phyloP scores from a whole-genome alignment of 1,284 basidiomycete species.

The Tetrapyrgos nigripes region DNA sequence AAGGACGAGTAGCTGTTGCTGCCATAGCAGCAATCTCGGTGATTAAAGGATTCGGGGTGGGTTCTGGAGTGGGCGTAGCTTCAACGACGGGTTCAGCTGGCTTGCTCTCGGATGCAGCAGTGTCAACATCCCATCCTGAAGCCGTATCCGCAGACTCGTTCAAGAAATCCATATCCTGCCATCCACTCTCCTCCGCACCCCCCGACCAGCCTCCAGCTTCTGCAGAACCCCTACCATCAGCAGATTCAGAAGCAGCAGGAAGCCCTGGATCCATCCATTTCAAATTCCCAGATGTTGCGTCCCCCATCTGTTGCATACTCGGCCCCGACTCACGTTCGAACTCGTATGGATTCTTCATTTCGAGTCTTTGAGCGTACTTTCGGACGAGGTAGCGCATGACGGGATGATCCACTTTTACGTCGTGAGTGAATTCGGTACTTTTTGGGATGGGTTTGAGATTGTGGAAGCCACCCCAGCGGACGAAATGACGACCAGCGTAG shows the following conservation, averaged over 20 bases:
- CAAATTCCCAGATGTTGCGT: not conserved
- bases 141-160: not conserved
- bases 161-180: not conserved
- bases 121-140: not conserved
- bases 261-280: not conserved
- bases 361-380: not conserved
- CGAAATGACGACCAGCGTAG: constrained; percentile 9
- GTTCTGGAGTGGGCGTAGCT: not conserved
- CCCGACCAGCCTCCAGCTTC: not conserved
- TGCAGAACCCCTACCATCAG: no score
- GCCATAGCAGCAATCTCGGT: not conserved
- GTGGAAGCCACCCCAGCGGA: constrained; percentile 25
- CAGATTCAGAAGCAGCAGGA: not conserved
- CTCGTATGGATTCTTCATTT: not conserved
- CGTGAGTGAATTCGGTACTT: not conserved
- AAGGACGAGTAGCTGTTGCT: not conserved
- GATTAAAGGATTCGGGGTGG: not conserved
- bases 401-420: constrained; percentile 18
- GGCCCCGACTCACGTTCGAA: not conserved
- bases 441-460: constrained; percentile 7
- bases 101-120: not conserved
- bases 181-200: not conserved
- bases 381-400: constrained; percentile 18
- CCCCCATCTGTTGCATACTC: not conserved
- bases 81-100: not conserved